phyloP scores from a whole-genome alignment of 257 asterid species.

The Plantago elongata region DNA sequence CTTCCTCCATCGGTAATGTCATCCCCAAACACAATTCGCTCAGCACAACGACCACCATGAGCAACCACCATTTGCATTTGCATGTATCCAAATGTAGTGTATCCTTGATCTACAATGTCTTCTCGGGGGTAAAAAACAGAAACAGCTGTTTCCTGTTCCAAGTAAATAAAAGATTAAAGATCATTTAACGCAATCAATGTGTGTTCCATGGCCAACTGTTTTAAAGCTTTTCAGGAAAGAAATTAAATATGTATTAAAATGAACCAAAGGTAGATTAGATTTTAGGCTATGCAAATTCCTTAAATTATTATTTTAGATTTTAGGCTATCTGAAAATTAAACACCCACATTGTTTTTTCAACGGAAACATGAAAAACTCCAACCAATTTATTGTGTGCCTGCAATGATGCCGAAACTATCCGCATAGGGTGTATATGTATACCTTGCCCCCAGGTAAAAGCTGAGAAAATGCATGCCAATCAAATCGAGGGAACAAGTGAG shows the following conservation, averaged over 20 bases:
- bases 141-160: constrained; percentile 92
- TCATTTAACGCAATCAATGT: constrained; percentile 5
- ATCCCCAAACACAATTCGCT: constrained; percentile 83
- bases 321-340: no score
- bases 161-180: constrained; percentile 18
- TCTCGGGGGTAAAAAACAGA: constrained; percentile 97
- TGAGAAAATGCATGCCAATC: constrained; percentile 99
- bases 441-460: constrained; percentile 99
- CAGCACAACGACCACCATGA: constrained; percentile 99
- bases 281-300: no score
- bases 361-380: no score
- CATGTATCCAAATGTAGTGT: constrained; percentile 90
- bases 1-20: constrained; percentile 93
- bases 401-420: no score
- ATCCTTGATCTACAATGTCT: constrained; percentile 85
- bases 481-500: constrained; percentile 89
- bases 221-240: no score
- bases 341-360: no score
- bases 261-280: no score
- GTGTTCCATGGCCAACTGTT: constrained; percentile 13
- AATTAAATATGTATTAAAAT: no score
- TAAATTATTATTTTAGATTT: no score
- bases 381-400: no score
- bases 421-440: constrained; percentile 10
- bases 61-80: constrained; percentile 99